Percentiles rank a stretch among this genome's conserved stretches.
phyloP scores from a whole-genome alignment of 2,329 filamentous ascomycete species.

The Elsinoe ampelina region DNA sequence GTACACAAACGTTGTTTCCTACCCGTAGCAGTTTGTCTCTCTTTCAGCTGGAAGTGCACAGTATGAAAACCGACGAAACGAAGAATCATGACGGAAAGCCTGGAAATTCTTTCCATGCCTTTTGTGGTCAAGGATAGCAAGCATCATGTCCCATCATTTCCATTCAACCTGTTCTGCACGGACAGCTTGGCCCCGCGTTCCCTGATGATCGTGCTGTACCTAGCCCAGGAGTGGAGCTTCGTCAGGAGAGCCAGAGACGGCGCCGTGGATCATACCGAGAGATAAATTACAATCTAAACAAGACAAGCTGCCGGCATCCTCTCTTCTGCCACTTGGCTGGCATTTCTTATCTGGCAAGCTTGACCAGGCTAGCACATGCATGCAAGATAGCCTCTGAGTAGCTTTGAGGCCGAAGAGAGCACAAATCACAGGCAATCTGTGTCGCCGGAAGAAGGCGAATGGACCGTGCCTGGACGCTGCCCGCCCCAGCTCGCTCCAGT shows the following conservation, averaged over 20 bases:
- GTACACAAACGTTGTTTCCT: neutral
- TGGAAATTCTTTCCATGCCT: neutral
- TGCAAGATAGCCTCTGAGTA: neutral
- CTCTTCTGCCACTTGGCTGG: neutral
- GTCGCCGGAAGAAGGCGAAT: neutral
- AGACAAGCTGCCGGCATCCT: neutral
- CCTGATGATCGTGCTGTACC: neutral
- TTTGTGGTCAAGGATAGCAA: neutral
- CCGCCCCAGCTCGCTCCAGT: neutral
- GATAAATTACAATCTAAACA: conserved; percentile 5
- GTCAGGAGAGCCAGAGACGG: conserved; percentile 3
- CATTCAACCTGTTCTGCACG: neutral
- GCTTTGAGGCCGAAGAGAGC: neutral
- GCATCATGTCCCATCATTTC: neutral
- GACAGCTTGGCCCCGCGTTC: neutral
- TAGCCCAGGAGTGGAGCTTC: neutral
- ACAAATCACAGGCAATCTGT: neutral
- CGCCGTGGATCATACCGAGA: conserved; percentile 1
- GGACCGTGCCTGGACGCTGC: neutral
- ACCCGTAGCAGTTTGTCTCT: neutral
- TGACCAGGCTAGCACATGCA: neutral
- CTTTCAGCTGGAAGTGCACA: neutral
- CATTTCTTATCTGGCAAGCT: neutral
- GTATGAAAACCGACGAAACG: neutral
- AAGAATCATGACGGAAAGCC: neutral